These are phyloP conservation scores for Chrysopogon serrulatus DNA, from an alignment of 176 grass and related monocot genomes.

Conservation along the genomic window DNA sequence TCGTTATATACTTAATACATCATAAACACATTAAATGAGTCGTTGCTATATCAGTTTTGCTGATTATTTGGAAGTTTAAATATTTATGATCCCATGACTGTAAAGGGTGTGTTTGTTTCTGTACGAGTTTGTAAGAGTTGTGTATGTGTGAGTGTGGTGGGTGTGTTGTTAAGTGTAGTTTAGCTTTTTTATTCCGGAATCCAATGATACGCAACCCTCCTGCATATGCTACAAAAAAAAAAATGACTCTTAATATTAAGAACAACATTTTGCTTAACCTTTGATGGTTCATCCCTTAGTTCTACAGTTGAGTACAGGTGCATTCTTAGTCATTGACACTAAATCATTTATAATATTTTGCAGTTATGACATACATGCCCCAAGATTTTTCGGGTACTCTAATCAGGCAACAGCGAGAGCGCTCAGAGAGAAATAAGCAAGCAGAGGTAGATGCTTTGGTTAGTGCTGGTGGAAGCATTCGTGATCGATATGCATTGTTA, in stretches of 20 bases:
- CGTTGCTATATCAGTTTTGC: slow-evolving; percentile 4
- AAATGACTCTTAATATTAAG: not conserved
- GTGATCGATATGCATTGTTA: slow-evolving; percentile 67
- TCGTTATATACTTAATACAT: not conserved
- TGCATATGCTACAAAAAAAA: not conserved
- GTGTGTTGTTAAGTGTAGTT: too few species aligned
- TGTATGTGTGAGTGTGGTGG: too few species aligned
- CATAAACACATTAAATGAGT: not conserved
- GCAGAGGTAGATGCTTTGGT: slow-evolving; percentile 79
- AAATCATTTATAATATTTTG: slow-evolving; percentile 43
- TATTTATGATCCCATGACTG: not conserved
- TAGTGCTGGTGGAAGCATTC: slow-evolving; percentile 76
- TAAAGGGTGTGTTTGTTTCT: too few species aligned
- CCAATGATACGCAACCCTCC: not conserved
- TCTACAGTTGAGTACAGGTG: not conserved
- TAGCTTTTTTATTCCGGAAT: not conserved
- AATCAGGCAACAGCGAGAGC: slow-evolving; percentile 89
- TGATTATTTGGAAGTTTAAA: not conserved
- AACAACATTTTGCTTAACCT: slow-evolving; percentile 4
- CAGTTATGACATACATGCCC: slow-evolving; percentile 99
- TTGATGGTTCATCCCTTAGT: not conserved
- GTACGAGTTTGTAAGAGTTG: too few species aligned
- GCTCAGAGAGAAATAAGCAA: slow-evolving; percentile 96
- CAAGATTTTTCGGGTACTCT: slow-evolving; percentile 92
- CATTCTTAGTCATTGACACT: slow-evolving; percentile 21